Evolutionary conservation across 768 basidiomycete species (phyloP).

Genomic region (Kwoniella sp.): DNA sequence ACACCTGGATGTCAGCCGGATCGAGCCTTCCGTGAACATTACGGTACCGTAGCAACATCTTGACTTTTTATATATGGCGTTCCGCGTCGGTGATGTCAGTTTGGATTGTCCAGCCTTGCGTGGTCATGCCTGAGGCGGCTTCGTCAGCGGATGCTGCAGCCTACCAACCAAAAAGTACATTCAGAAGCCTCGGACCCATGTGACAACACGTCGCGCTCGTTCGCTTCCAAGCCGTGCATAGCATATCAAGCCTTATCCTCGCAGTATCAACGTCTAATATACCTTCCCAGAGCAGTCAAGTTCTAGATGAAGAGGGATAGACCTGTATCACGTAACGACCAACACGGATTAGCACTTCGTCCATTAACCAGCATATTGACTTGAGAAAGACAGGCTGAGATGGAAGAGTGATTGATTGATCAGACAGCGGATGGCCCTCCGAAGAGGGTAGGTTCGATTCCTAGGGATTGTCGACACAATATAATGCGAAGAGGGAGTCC

Average conservation of each 20-base stretch:
- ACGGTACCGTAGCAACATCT: no score
- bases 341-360: not conserved
- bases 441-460: conserved; percentile 58
- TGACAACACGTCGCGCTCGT: not conserved
- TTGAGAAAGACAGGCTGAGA: not conserved
- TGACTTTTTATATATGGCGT: no score
- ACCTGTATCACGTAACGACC: not conserved
- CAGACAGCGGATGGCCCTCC: conserved; percentile 55
- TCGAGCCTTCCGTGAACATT: no score
- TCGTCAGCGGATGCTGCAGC: no score
- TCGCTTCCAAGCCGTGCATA: conserved; percentile 2
- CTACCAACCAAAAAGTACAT: no score
- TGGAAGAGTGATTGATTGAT: conserved; percentile 21
- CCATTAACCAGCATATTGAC: not conserved
- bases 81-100: no score
- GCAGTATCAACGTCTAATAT: not conserved
- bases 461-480: conserved; percentile 55
- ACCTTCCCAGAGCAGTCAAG: conserved; percentile 1
- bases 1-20: no score
- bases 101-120: no score
- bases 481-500: conserved; percentile 57
- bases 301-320: not conserved
- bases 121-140: no score
- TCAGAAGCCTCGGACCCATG: no score
- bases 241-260: not conserved